phyloP scores from a whole-genome alignment of 805 yeast genomes.

The Lachancea sp. region DNA sequence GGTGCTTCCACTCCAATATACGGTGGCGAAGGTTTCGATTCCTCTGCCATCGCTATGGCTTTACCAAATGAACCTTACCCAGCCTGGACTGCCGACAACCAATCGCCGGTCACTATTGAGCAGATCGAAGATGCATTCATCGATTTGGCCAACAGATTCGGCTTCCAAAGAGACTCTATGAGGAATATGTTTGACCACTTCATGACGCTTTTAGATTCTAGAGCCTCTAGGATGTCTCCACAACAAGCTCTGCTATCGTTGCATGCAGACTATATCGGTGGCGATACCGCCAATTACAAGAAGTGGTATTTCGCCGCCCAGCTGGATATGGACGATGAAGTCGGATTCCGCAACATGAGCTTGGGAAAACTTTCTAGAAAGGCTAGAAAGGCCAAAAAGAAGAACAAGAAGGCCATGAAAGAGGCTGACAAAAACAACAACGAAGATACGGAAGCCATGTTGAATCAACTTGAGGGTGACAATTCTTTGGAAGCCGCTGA shows the following conservation, averaged over 20 bases:
- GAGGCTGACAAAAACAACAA: slow-evolving; percentile 59
- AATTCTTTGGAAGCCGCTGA: slow-evolving; percentile 78
- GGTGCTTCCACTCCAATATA: slow-evolving; percentile 94
- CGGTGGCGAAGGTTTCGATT: slow-evolving; percentile 55
- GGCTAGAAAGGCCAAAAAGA: slow-evolving; percentile 75
- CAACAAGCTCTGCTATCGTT: slow-evolving; percentile 76
- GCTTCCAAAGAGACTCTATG: slow-evolving; percentile 90
- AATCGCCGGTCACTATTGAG: slow-evolving; percentile 76
- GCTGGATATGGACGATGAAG: slow-evolving; percentile 75
- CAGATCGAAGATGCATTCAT: slow-evolving; percentile 83
- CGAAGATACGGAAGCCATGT: slow-evolving; percentile 52
- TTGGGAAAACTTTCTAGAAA: slow-evolving; percentile 70
- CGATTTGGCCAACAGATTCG: slow-evolving; percentile 75
- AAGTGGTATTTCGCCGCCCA: slow-evolving; percentile 89
- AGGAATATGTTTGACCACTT: slow-evolving; percentile 86
- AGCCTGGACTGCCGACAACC: slow-evolving; percentile 97
- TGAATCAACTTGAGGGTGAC: slow-evolving; percentile 71
- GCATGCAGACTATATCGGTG: slow-evolving; percentile 86
- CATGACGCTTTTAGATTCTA: slow-evolving; percentile 75
- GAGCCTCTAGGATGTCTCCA: slow-evolving; percentile 85
- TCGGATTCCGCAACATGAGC: slow-evolving; percentile 77
- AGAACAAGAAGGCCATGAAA: slow-evolving; percentile 65
- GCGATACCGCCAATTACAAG: slow-evolving; percentile 77
- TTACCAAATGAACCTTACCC: slow-evolving; percentile 92
- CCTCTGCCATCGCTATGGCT: slow-evolving; percentile 58